Evolutionary conservation across 2,329 filamentous ascomycete species (phyloP).

Genomic region (Colletotrichum tabaci): DNA sequence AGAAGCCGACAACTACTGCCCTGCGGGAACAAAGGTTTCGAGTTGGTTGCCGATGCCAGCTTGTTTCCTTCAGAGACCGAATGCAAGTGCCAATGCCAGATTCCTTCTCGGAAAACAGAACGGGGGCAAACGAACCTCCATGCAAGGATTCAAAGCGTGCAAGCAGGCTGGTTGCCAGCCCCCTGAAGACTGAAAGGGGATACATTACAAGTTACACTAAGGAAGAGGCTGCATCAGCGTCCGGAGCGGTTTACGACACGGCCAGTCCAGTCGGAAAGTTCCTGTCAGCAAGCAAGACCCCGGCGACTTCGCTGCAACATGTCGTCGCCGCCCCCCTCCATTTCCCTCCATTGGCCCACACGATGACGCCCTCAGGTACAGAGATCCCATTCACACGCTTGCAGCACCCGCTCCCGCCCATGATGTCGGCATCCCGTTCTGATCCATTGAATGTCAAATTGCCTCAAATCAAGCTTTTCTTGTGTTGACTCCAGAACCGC

Average conservation of each 20-base stretch:
- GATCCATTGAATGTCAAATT: background rate
- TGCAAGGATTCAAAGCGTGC: background rate
- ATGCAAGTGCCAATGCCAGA: background rate
- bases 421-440: constrained; percentile 5
- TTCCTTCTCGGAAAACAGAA: constrained; percentile 12
- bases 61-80: background rate
- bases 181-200: background rate
- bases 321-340: background rate
- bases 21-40: background rate
- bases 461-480: constrained; percentile 23
- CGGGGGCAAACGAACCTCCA: too few species aligned
- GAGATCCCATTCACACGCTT: background rate
- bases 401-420: constrained; percentile 12
- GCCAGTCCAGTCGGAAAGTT: constrained; percentile 22
- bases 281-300: constrained; percentile 19
- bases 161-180: background rate
- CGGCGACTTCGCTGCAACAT: constrained; percentile 16
- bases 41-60: constrained; percentile 1
- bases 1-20: background rate
- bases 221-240: constrained; percentile 4
- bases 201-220: too few species aligned
- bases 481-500: constrained; percentile 9
- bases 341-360: constrained; percentile 11
- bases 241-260: background rate
- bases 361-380: constrained; percentile 11